phyloP scores from a whole-genome alignment of 2,329 filamentous ascomycete species.

The Teratosphaeria gauchensis region DNA sequence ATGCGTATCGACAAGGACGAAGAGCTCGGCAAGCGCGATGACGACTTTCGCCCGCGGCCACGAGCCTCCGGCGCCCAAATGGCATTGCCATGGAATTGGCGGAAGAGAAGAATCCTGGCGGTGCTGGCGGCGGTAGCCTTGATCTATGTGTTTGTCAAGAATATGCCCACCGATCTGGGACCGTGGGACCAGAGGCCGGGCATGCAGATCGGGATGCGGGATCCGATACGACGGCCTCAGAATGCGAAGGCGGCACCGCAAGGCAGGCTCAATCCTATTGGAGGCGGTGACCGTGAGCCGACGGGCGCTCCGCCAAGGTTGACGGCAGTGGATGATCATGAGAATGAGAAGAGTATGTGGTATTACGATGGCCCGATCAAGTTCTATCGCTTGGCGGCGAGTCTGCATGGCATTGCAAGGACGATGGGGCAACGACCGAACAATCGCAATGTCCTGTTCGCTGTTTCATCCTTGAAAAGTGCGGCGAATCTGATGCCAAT shows the following conservation, averaged over 20 bases:
- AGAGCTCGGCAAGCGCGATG: conserved; percentile 56
- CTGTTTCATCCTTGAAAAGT: conserved; percentile 63
- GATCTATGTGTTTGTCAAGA: conserved; percentile 56
- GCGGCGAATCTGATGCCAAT: conserved; percentile 65
- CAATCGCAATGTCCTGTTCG: conserved; percentile 71
- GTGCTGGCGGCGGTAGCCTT: conserved; percentile 35
- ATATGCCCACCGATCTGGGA: conserved; percentile 47
- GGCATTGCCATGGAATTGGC: conserved; percentile 27
- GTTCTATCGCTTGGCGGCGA: conserved; percentile 55
- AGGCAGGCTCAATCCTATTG: not conserved
- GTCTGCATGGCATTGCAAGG: conserved; percentile 50
- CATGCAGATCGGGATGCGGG: not conserved
- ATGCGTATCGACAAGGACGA: conserved; percentile 38
- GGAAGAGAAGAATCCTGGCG: conserved; percentile 40
- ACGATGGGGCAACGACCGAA: conserved; percentile 42
- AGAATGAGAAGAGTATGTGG: conserved; percentile 13
- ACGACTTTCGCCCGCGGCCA: conserved; percentile 42
- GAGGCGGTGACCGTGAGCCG: not conserved
- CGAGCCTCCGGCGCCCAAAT: conserved; percentile 40
- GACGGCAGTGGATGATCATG: conserved; percentile 5
- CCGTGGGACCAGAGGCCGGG: conserved; percentile 9
- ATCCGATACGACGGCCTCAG: not conserved
- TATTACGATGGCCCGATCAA: conserved; percentile 61
- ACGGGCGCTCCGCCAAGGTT: conserved; percentile 14
- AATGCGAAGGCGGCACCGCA: not conserved